phyloP scores from a whole-genome alignment of 257 asterid species.

The Leptodermis oblonga region DNA sequence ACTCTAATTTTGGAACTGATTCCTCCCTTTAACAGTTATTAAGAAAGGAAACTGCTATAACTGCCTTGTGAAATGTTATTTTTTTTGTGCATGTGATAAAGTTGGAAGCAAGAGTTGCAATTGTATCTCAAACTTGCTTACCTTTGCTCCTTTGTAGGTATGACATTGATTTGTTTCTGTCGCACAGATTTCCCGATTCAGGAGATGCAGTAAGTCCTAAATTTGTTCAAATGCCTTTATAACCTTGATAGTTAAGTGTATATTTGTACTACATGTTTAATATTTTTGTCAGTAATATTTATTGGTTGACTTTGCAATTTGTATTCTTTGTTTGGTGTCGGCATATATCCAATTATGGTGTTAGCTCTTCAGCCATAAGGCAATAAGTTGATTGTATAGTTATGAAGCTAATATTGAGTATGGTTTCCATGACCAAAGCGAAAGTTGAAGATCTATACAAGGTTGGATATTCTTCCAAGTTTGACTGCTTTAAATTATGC shows the following conservation, averaged over 20 bases:
- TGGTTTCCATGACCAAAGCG: not conserved
- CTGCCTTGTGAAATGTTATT: not conserved
- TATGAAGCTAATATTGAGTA: not conserved
- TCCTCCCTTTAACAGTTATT: not conserved
- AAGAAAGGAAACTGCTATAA: not conserved
- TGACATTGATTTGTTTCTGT: conserved; percentile 65
- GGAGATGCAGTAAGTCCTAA: conserved; percentile 73
- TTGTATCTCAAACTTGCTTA: not conserved
- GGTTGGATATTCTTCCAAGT: not conserved
- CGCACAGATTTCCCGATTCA: conserved; percentile 55
- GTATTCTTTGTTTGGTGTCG: not conserved
- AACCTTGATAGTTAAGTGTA: not conserved
- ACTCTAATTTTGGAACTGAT: not conserved
- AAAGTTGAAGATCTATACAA: not conserved
- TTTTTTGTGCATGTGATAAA: not conserved
- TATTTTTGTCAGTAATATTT: not conserved
- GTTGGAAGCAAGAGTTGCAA: not conserved
- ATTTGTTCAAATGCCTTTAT: not conserved
- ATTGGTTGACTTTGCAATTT: not conserved
- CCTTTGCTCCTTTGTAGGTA: conserved; percentile 52
- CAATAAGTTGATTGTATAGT: not conserved
- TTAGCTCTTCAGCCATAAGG: not conserved
- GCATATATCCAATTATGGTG: not conserved
- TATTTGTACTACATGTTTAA: not conserved
- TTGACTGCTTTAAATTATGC: conserved; percentile 29